Evolutionary conservation across 2,329 filamentous ascomycete genomes (phyloP), one percentile per base, ranked within the genome.

Genomic region (Venturia effusa): DNA sequence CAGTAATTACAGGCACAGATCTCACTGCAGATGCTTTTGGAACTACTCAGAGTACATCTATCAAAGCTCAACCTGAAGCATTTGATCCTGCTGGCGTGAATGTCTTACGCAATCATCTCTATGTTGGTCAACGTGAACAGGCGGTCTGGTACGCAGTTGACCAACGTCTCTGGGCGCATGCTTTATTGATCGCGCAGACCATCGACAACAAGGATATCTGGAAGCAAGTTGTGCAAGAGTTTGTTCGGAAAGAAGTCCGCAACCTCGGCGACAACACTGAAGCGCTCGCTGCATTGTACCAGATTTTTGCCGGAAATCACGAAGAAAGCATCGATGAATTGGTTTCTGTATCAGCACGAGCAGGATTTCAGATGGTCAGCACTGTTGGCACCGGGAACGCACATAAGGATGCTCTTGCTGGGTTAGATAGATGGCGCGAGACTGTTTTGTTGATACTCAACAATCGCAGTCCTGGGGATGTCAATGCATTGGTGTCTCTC

Each of bases 321-420:
- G 92, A 97, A 68, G 94, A 99, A 69, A 95, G 92, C 68, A 87
- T 97, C 19, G 94, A 99, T 73, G 92, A 97, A 74, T 86, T 99
- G 64, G 94, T 99, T 0, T 92, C 94, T 5, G 88, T 88, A 2
- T 96, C 95, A 68, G 94, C 94, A 22, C 85, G 95, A 51, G 92
- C 93, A 66, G 94, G 94, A 1, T 85, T 97, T 68, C 91, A 96
- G 73, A 88, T 99, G 77, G 83, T 99, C 68, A 92, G 88, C 67
- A 91, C 87, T n/a, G 81, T 84, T 3, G 80, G 85, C 10, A 79
- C 83, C 7, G 77, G 80, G 8, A 84, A 82, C 1, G 76, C 84
- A 39, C 80, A 85, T 0, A 87, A 86, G 67, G 91, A 94, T 73
- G 87, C 87, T 0, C 80, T 93, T 5, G 89, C 90, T 70, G 94